Evolutionary conservation across 140 eudicot genomes (phyloP).

Genomic region (Cichorium intybus): DNA sequence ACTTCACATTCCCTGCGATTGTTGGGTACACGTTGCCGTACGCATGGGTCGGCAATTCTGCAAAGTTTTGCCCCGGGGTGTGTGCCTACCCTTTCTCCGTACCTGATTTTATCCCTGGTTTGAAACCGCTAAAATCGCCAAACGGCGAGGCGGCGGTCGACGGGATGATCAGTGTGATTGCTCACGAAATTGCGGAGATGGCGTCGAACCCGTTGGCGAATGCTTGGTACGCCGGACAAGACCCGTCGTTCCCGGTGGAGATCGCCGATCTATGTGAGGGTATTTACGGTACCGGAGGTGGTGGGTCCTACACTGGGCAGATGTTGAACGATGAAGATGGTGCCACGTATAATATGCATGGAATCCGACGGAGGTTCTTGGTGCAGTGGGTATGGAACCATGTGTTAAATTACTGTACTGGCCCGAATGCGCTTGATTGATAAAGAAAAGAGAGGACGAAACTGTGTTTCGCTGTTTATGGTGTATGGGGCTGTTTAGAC

Average conservation of each 20-base stretch:
- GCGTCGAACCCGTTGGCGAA: slow-evolving; percentile 82
- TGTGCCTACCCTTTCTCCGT: slow-evolving; percentile 95
- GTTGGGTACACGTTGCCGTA: slow-evolving; percentile 93
- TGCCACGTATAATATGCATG: slow-evolving; percentile 90
- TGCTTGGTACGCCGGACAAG: slow-evolving; percentile 95
- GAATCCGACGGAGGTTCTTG: slow-evolving; percentile 75
- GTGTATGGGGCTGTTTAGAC: slow-evolving; percentile 19
- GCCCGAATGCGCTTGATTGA: slow-evolving; percentile 87
- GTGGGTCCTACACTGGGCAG: slow-evolving; percentile 94
- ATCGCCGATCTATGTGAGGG: slow-evolving; percentile 97
- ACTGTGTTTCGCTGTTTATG: slow-evolving; percentile 4
- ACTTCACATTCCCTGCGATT: slow-evolving; percentile 81
- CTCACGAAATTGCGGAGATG: slow-evolving; percentile 81
- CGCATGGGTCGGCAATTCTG: slow-evolving; percentile 96
- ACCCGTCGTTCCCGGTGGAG: slow-evolving; percentile 84
- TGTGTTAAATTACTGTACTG: slow-evolving; percentile 75
- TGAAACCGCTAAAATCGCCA: slow-evolving; percentile 67
- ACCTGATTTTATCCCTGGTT: slow-evolving; percentile 65
- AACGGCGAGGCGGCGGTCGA: slow-evolving; percentile 81
- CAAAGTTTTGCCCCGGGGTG: slow-evolving; percentile 69
- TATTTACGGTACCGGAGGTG: slow-evolving; percentile 91
- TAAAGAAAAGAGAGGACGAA: not conserved
- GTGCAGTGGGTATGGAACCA: slow-evolving; percentile 98
- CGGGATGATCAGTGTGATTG: slow-evolving; percentile 96
- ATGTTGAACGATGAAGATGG: slow-evolving; percentile 84